phyloP scores from a whole-genome alignment of 1,284 basidiomycete species.

The Coniophora puteana region DNA sequence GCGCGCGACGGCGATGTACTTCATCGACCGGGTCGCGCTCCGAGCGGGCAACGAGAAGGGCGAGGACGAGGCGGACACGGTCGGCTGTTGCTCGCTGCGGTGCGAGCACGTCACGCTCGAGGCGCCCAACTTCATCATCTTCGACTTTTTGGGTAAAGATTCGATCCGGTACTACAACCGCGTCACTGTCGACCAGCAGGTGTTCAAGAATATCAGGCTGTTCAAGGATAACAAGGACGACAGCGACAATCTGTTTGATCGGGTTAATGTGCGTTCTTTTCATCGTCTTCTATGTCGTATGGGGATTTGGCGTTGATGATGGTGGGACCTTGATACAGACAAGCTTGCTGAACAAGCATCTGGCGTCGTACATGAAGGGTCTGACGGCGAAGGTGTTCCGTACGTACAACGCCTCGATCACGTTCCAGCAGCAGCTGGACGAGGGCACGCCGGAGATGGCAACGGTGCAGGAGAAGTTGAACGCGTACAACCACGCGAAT shows the following conservation, averaged over 20 bases:
- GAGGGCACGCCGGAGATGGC: slow-evolving; percentile 68
- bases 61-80: slow-evolving; percentile 96
- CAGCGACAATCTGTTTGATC: slow-evolving; percentile 91
- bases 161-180: slow-evolving; percentile 95
- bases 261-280: slow-evolving; percentile 80
- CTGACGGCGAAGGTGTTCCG: slow-evolving; percentile 98
- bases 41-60: slow-evolving; percentile 98
- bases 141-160: slow-evolving; percentile 98
- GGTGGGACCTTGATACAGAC: slow-evolving; percentile 62
- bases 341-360: slow-evolving; percentile 81
- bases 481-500: slow-evolving; percentile 94
- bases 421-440: slow-evolving; percentile 88
- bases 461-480: slow-evolving; percentile 87
- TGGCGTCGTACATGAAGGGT: slow-evolving; percentile 91
- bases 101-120: slow-evolving; percentile 93
- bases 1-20: slow-evolving; percentile 95
- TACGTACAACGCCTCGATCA: slow-evolving; percentile 96
- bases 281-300: too few species aligned
- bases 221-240: slow-evolving; percentile 90
- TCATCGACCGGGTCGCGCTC: slow-evolving; percentile 92
- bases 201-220: slow-evolving; percentile 88
- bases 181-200: slow-evolving; percentile 81
- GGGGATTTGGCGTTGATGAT: too few species aligned
- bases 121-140: slow-evolving; percentile 81
- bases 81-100: slow-evolving; percentile 94